phyloP scores from a whole-genome alignment of 2,329 filamentous ascomycete species.

The Cercospora zeae-maydis region DNA sequence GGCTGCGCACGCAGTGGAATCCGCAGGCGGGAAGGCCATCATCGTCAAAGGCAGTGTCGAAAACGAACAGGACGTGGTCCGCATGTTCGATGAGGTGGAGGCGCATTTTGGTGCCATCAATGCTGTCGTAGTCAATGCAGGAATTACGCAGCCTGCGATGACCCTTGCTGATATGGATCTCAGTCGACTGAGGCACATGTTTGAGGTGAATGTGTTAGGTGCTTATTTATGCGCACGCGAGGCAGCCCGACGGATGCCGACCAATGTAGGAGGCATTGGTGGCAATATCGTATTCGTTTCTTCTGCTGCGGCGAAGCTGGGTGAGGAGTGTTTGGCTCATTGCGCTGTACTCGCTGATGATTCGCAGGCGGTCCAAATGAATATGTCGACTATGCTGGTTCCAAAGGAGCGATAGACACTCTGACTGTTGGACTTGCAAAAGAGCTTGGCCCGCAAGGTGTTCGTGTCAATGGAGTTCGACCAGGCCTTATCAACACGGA shows the following conservation, averaged over 20 bases:
- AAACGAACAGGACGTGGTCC: slow-evolving; percentile 24
- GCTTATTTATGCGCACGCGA: slow-evolving; percentile 32
- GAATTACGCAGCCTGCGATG: slow-evolving; percentile 27
- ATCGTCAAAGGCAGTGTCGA: slow-evolving; percentile 25
- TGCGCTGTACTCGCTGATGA: not conserved
- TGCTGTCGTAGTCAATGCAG: slow-evolving; percentile 32
- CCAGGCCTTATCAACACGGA: slow-evolving; percentile 32
- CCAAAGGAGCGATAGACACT: slow-evolving; percentile 31
- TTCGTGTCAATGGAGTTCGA: slow-evolving; percentile 30
- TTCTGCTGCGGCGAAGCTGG: slow-evolving; percentile 28
- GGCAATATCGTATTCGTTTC: slow-evolving; percentile 31
- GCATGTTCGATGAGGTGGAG: slow-evolving; percentile 28
- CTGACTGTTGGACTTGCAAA: slow-evolving; percentile 29
- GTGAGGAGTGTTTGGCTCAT: slow-evolving; percentile 12
- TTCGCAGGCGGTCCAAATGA: slow-evolving; percentile 15
- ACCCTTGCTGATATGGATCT: slow-evolving; percentile 27
- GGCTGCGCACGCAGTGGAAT: slow-evolving; percentile 21
- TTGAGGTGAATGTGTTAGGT: slow-evolving; percentile 31
- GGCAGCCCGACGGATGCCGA: slow-evolving; percentile 26
- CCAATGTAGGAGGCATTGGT: slow-evolving; percentile 6
- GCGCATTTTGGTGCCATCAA: slow-evolving; percentile 21
- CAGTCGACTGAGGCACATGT: slow-evolving; percentile 23
- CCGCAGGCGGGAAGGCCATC: slow-evolving; percentile 24
- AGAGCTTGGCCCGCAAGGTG: slow-evolving; percentile 27
- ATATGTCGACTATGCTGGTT: slow-evolving; percentile 32